phyloP scores from a whole-genome alignment of 164 flowering plant species.

The Hamamelis virginiana region DNA sequence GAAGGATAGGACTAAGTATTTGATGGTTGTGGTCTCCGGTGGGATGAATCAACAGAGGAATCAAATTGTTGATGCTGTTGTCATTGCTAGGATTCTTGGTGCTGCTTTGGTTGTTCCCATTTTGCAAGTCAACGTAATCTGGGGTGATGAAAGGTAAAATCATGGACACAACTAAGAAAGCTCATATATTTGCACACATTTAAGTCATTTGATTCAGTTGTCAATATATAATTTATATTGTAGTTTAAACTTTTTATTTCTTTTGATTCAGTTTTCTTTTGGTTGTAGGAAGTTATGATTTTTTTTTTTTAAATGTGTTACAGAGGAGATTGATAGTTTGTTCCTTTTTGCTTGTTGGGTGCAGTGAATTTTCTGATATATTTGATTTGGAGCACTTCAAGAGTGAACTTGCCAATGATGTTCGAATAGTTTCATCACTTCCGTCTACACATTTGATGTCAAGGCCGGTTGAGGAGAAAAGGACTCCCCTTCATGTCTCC shows the following conservation, averaged over 20 bases:
- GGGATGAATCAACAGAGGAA: conserved; percentile 98
- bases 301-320: not conserved
- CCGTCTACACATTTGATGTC: conserved; percentile 95
- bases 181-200: not conserved
- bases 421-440: conserved; percentile 73
- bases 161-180: not conserved
- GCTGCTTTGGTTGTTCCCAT: conserved; percentile 91
- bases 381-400: conserved; percentile 95
- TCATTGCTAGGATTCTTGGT: conserved; percentile 92
- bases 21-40: conserved; percentile 92
- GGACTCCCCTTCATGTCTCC: conserved; percentile 76
- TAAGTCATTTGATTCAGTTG: no score
- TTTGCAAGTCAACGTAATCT: conserved; percentile 88
- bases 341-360: conserved; percentile 7
- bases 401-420: conserved; percentile 69
- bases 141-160: conserved; percentile 96
- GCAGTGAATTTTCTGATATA: conserved; percentile 94
- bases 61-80: conserved; percentile 97
- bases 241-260: not conserved
- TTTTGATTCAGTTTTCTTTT: not conserved
- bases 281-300: conserved; percentile 9
- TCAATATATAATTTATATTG: no score
- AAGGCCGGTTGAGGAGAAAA: conserved; percentile 84
- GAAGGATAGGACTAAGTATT: conserved; percentile 59
- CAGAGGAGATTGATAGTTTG: no score